Percentiles rank a stretch among this genome's conserved stretches.
Conservation (phyloP, 73 alveolate species). For the Paramecium tetraurelia region DNA sequence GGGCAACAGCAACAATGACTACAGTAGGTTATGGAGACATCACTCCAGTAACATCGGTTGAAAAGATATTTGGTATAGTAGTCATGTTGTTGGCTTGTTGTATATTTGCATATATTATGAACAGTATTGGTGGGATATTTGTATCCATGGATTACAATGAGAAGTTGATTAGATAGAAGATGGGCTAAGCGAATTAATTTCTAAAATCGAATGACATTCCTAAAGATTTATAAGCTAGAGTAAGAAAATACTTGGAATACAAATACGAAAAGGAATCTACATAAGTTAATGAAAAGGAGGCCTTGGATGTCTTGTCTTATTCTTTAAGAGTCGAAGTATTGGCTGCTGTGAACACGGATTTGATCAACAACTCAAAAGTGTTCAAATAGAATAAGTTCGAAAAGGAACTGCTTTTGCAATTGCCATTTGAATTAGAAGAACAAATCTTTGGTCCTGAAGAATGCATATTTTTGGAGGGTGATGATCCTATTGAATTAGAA, state of each 20-base stretch:
- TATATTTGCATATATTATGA: slow-evolving; percentile 83
- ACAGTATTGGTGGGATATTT: slow-evolving; percentile 76
- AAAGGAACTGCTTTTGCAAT: not conserved
- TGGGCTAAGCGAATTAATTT: slow-evolving; percentile 71
- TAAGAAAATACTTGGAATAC: slow-evolving; percentile 75
- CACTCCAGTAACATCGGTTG: slow-evolving; percentile 74
- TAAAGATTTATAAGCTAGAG: slow-evolving; percentile 68
- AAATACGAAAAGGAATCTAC: slow-evolving; percentile 65
- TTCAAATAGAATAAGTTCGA: slow-evolving; percentile 46
- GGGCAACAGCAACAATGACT: slow-evolving; percentile 87
- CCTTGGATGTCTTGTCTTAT: slow-evolving; percentile 26
- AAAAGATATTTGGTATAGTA: slow-evolving; percentile 72
- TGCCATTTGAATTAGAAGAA: slow-evolving; percentile 65
- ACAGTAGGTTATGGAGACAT: slow-evolving; percentile 94
- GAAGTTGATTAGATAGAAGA: slow-evolving; percentile 67
- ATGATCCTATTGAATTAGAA: slow-evolving; percentile 51
- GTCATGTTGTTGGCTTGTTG: slow-evolving; percentile 85
- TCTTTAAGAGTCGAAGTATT: slow-evolving; percentile 62
- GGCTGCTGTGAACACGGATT: slow-evolving; percentile 60
- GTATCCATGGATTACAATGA: slow-evolving; percentile 72
- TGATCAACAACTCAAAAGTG: slow-evolving; percentile 39
- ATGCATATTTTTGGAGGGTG: slow-evolving; percentile 74
- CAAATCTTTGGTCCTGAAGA: slow-evolving; percentile 83
- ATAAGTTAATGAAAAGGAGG: slow-evolving; percentile 65
- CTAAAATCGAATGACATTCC: slow-evolving; percentile 69